These are phyloP conservation scores for Erysimum pusillum DNA, from an alignment of 441 rosid species.

Conservation along the genomic window DNA sequence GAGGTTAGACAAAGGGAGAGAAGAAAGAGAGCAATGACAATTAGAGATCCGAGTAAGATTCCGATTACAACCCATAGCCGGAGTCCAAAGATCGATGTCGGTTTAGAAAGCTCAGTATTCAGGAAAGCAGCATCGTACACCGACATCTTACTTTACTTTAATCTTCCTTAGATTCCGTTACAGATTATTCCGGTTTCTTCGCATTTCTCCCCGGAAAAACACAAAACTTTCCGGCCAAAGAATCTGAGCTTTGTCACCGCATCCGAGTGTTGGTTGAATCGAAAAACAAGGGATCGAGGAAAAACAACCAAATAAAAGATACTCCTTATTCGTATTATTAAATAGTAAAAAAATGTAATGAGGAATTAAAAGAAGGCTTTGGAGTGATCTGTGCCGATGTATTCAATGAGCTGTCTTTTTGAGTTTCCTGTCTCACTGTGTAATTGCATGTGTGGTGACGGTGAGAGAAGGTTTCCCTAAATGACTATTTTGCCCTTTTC, in stretches of 20 bases:
- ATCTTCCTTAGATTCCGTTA: not conserved
- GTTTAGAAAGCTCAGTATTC: slow-evolving; percentile 82
- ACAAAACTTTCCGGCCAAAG: slow-evolving; percentile 11
- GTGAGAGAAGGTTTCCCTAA: not conserved
- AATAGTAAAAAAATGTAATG: not conserved
- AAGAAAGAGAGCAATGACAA: slow-evolving; percentile 80
- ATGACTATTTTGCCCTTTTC: slow-evolving; percentile 5
- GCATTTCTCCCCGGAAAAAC: slow-evolving; percentile 37
- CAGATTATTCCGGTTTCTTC: not conserved
- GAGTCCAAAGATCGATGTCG: slow-evolving; percentile 90
- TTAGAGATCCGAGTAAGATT: slow-evolving; percentile 79
- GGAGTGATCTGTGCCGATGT: slow-evolving; percentile 33
- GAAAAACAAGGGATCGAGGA: slow-evolving; percentile 18
- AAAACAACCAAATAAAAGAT: not conserved
- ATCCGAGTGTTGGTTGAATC: slow-evolving; percentile 28
- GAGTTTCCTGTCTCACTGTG: slow-evolving; percentile 44
- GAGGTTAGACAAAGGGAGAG: slow-evolving; percentile 90
- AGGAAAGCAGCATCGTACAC: slow-evolving; percentile 79
- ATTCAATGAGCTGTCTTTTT: slow-evolving; percentile 58
- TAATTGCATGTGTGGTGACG: slow-evolving; percentile 43
- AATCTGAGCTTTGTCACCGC: slow-evolving; percentile 12
- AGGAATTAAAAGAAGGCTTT: slow-evolving; percentile 18
- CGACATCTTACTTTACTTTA: slow-evolving; percentile 55
- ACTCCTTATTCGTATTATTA: not conserved
- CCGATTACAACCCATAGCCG: slow-evolving; percentile 95